Percentiles rank a stretch among this genome's conserved stretches.
phyloP scores from a whole-genome alignment of 768 basidiomycete genomes.

The Amanita pallidorosea region DNA sequence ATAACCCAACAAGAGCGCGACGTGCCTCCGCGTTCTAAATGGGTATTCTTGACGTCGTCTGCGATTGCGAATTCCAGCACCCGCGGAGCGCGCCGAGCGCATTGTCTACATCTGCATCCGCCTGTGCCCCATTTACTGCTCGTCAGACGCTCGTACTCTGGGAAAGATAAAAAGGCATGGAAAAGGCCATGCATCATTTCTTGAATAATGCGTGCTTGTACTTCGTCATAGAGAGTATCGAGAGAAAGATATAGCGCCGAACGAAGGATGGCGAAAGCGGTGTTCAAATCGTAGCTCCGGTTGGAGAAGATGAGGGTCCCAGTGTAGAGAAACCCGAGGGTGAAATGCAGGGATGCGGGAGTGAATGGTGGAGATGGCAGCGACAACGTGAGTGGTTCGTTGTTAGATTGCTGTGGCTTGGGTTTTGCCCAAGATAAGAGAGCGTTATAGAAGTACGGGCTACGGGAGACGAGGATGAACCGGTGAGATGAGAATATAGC shows the following conservation, averaged over 20 bases:
- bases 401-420: constrained; percentile 12
- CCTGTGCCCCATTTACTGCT: constrained; percentile 73
- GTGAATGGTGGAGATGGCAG: constrained; percentile 93
- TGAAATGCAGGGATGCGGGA: constrained; percentile 87
- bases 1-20: constrained; percentile 70
- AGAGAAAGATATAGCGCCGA: constrained; percentile 75
- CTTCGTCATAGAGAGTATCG: constrained; percentile 62
- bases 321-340: constrained; percentile 89
- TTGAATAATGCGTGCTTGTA: constrained; percentile 71
- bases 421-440: constrained; percentile 55
- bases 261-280: constrained; percentile 82
- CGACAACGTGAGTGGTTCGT: constrained; percentile 48
- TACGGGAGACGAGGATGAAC: constrained; percentile 85
- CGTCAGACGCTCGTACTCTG: constrained; percentile 68
- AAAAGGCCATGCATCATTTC: constrained; percentile 90
- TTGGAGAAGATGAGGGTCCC: constrained; percentile 92
- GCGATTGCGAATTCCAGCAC: constrained; percentile 72
- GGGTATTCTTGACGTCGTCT: constrained; percentile 67
- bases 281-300: constrained; percentile 85
- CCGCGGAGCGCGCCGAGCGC: constrained; percentile 68
- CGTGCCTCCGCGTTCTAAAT: constrained; percentile 65
- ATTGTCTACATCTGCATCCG: constrained; percentile 79
- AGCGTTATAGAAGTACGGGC: constrained; percentile 75
- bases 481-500: constrained; percentile 88
- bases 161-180: constrained; percentile 71